A percentile compares a stretch with the other conserved stretches of the same genome.
Evolutionary conservation across 768 basidiomycete species (phyloP).

Genomic region (Termitomyces sp.): DNA sequence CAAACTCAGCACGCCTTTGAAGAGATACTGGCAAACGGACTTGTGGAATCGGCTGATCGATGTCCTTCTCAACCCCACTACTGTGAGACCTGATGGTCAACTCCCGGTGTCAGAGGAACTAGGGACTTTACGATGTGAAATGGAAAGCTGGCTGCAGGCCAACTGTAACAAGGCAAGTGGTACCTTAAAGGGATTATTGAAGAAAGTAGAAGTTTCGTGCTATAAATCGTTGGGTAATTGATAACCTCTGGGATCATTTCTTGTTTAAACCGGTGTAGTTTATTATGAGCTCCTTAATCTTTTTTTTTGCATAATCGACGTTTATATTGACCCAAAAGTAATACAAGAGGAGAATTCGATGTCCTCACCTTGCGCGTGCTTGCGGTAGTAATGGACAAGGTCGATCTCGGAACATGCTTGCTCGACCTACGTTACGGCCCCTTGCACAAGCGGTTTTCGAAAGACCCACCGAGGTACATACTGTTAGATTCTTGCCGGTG

Average conservation of each 20-base stretch:
- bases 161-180: slow-evolving; percentile 86
- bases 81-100: slow-evolving; percentile 47
- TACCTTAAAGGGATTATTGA: slow-evolving; percentile 74
- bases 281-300: not conserved
- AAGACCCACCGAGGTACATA: too few species aligned
- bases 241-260: not conserved
- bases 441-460: too few species aligned
- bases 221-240: slow-evolving; percentile 16
- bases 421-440: too few species aligned
- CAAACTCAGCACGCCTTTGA: slow-evolving; percentile 74
- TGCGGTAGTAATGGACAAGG: too few species aligned
- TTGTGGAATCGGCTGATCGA: slow-evolving; percentile 86
- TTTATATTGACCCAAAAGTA: too few species aligned
- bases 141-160: slow-evolving; percentile 82
- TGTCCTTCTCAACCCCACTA: slow-evolving; percentile 74
- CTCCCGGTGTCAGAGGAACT: slow-evolving; percentile 76
- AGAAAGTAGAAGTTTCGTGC: slow-evolving; percentile 70
- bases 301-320: too few species aligned
- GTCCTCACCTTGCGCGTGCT: too few species aligned
- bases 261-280: not conserved
- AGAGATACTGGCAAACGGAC: slow-evolving; percentile 92
- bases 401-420: too few species aligned
- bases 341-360: too few species aligned
- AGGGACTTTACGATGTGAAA: slow-evolving; percentile 58
- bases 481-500: too few species aligned